Conservation (phyloP, 805 yeast genomes). For the Candida boleticola region DNA sequence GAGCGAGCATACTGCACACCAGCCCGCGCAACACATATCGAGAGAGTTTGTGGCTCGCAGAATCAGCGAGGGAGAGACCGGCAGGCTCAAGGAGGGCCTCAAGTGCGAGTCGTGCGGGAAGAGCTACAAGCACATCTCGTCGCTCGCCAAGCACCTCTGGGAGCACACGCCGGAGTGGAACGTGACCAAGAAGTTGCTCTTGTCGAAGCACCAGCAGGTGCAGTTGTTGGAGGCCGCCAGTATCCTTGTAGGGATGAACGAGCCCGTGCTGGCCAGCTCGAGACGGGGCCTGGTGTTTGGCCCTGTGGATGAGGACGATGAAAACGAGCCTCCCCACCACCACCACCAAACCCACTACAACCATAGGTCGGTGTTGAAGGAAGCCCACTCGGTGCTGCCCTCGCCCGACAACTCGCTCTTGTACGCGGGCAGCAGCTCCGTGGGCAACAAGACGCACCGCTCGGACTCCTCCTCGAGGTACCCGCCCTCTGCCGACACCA, state of each 20-base stretch:
- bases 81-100: slow-evolving; percentile 77
- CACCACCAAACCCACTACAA: not conserved
- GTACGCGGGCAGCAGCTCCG: not conserved
- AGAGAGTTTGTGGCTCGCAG: slow-evolving; percentile 78
- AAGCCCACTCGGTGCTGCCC: not conserved
- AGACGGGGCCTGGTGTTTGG: not conserved
- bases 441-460: slow-evolving; percentile 19
- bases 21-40: slow-evolving; percentile 38
- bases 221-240: slow-evolving; percentile 78
- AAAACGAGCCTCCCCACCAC: not conserved
- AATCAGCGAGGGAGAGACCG: slow-evolving; percentile 83
- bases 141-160: slow-evolving; percentile 88
- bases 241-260: slow-evolving; percentile 73
- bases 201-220: slow-evolving; percentile 87
- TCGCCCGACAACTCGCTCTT: not conserved
- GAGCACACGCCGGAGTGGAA: slow-evolving; percentile 96
- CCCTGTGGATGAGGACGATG: not conserved
- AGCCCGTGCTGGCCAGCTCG: slow-evolving; percentile 13
- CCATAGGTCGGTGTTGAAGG: not conserved
- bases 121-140: slow-evolving; percentile 84
- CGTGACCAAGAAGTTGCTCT: slow-evolving; percentile 73
- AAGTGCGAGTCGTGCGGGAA: slow-evolving; percentile 91
- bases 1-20: slow-evolving; percentile 11
- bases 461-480: slow-evolving; percentile 44
- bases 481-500: slow-evolving; percentile 31